Evolutionary conservation across 2,329 filamentous ascomycete species (phyloP).

Genomic region (Aureobasidium mangrovei): DNA sequence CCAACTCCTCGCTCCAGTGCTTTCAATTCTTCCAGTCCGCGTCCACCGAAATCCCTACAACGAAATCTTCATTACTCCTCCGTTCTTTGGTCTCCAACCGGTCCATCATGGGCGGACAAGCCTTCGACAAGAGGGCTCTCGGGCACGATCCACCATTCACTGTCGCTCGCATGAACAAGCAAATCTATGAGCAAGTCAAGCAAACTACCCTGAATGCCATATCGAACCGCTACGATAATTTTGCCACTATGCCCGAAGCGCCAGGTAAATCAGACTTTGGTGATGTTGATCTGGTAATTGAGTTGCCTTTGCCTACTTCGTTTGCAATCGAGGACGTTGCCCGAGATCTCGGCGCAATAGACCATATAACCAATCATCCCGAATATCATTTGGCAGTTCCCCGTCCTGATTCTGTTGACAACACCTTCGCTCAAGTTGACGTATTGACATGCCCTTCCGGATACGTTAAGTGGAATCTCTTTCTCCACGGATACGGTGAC

Average conservation of each 20-base stretch:
- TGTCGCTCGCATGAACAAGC: constrained; percentile 57
- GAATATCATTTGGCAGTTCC: constrained; percentile 36
- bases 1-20: neutral
- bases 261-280: constrained; percentile 61
- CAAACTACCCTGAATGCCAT: constrained; percentile 34
- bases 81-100: no score
- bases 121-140: constrained; percentile 36
- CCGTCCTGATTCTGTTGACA: constrained; percentile 38
- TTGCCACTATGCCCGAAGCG: constrained; percentile 56
- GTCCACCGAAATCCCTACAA: neutral
- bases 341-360: constrained; percentile 14
- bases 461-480: constrained; percentile 52
- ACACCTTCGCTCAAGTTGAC: constrained; percentile 55
- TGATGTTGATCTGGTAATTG: constrained; percentile 64
- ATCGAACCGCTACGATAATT: constrained; percentile 40
- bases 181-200: constrained; percentile 49
- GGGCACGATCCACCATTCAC: constrained; percentile 32
- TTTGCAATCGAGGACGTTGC: constrained; percentile 16
- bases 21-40: constrained; percentile 4
- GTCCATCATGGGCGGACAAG: constrained; percentile 55
- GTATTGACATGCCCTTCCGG: constrained; percentile 44
- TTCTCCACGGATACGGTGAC: constrained; percentile 66
- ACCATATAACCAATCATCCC: neutral
- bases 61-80: no score
- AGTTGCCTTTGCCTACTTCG: constrained; percentile 13